These are phyloP conservation scores for Breviolum minutum DNA, from an alignment of 73 alveolate species.

Conservation along the genomic window DNA sequence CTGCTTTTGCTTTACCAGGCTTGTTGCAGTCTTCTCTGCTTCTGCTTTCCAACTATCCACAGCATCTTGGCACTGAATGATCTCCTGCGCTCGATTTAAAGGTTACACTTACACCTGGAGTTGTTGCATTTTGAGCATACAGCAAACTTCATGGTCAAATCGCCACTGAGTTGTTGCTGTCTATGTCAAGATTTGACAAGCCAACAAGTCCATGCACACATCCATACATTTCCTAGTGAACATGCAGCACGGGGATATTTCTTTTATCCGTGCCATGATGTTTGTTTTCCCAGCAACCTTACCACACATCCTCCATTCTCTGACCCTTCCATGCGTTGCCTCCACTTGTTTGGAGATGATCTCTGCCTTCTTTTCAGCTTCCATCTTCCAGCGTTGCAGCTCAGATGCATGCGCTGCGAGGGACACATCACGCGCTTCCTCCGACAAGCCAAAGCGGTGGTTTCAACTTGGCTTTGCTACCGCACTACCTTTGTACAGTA, in stretches of 20 bases:
- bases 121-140: no score
- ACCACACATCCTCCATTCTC: not conserved
- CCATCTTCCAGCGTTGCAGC: not conserved
- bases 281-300: not conserved
- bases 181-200: not conserved
- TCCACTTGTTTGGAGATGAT: conserved; percentile 5
- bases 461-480: no score
- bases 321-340: not conserved
- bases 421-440: not conserved
- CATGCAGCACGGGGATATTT: not conserved
- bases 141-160: no score
- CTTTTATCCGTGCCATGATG: no score
- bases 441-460: no score
- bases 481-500: no score
- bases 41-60: not conserved
- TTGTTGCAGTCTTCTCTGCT: conserved; percentile 4
- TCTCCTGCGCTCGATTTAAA: not conserved
- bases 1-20: not conserved
- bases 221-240: not conserved
- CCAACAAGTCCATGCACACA: not conserved
- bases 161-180: not conserved
- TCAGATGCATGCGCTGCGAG: not conserved
- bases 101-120: no score
- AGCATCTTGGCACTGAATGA: not conserved
- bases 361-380: not conserved